phyloP scores from a whole-genome alignment of 257 asterid species.

The Solanum sparsipilum region DNA sequence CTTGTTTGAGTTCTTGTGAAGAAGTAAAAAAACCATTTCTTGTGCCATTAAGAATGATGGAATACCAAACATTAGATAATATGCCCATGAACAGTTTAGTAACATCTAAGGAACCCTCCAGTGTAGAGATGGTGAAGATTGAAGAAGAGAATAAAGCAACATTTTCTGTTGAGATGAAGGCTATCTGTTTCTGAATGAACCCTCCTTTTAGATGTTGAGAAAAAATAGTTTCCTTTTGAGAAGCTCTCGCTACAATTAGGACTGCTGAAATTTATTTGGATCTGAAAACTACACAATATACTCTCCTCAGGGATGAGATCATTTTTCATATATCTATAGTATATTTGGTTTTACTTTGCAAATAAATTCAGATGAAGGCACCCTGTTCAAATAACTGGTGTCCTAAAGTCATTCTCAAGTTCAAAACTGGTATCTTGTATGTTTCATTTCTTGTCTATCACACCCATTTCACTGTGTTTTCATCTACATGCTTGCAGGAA shows the following conservation, averaged over 20 bases:
- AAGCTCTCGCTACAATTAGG: not conserved
- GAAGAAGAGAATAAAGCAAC: not conserved
- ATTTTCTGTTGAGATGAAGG: not conserved
- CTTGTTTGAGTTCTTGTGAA: no score
- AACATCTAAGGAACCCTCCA: no score
- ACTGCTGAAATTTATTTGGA: not conserved
- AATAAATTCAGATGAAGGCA: not conserved
- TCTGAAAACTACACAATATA: not conserved
- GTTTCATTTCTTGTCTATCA: not conserved
- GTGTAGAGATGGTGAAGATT: not conserved
- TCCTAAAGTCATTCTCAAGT: not conserved
- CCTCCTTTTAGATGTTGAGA: not conserved
- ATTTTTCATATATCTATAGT: not conserved
- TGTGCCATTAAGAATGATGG: no score
- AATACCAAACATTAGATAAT: no score
- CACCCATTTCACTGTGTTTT: not conserved
- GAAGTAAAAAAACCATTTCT: no score
- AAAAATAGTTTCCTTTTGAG: not conserved
- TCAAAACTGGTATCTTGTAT: not conserved
- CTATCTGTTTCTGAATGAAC: not conserved
- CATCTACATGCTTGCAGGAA: slow-evolving; percentile 55
- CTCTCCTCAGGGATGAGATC: not conserved
- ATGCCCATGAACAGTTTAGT: no score
- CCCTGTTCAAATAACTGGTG: not conserved
- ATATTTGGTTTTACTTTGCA: not conserved